Evolutionary conservation across 768 basidiomycete genomes (phyloP), one percentile per base, ranked within the genome.

Genomic region (Boletus subparvulus): DNA sequence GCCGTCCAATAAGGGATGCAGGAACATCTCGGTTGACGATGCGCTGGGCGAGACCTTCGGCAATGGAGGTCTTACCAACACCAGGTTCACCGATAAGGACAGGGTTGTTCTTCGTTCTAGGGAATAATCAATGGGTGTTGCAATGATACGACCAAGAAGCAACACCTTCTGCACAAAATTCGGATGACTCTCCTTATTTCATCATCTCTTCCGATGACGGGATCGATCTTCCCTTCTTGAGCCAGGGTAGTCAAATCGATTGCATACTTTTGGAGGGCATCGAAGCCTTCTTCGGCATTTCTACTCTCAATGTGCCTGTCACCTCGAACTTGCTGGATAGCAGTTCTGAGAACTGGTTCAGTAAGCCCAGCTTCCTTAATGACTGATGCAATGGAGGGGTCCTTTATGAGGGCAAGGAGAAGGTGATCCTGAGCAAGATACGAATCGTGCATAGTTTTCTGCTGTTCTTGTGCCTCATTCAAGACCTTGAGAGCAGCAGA

Each of bases 21-120:
- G 93, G 93, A 8, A 94, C 92, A 73, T 98, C 95, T 47, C 94
- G 86, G 63, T 94, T 93, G 64, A 97, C 85, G 58, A 98, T 96
- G 45, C 96, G 86, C 69, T 96, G 95, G 0, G 96, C 95, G 7
- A 99, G 85, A 40, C 94, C 94, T 78, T 99, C 96, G 7, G 87
- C 93, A 51, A 98, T 91, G 24, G 93, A 85, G 1, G 95, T 97
- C 76, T 99, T 99, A 5, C 96, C 96, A 24, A 96, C 94, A 71
- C 96, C 90, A 46, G 90, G 91, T 73, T 92, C 93, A 59, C 94
- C 95, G 63, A 98, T 93, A 26, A 98, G 84, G 40, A 97, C 92
- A n/a, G 96, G 94, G 65, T 96, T 97, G 68, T 94, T 95, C 73
- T 98, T 98, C 3, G 94, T 97, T 68, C 95, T 89, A 47, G 2